Evolutionary conservation across 1,139 yeast genomes (phyloP).

Genomic region (Pichia sorboxylosa): DNA sequence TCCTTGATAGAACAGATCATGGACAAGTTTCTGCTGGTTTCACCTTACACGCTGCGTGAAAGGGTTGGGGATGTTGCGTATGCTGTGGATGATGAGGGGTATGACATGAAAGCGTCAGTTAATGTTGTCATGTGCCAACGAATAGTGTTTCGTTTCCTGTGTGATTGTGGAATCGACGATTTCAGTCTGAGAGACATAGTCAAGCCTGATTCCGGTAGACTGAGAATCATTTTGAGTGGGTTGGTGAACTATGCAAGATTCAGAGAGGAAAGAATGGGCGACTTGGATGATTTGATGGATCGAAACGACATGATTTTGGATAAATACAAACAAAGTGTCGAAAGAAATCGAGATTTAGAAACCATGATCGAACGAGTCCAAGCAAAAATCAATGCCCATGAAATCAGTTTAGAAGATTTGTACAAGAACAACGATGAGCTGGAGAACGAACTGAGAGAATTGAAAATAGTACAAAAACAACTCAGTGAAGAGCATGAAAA

Average conservation of each 20-base stretch:
- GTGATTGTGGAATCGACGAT: slow-evolving; percentile 68
- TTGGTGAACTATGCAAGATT: slow-evolving; percentile 78
- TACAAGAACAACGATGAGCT: slow-evolving; percentile 46
- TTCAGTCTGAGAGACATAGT: slow-evolving; percentile 58
- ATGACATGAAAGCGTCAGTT: slow-evolving; percentile 27
- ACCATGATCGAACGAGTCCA: slow-evolving; percentile 34
- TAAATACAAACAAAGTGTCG: slow-evolving; percentile 27
- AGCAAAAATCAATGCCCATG: slow-evolving; percentile 17
- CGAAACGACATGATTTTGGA: slow-evolving; percentile 42
- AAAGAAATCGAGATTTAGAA: slow-evolving; percentile 31
- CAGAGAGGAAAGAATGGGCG: slow-evolving; percentile 64
- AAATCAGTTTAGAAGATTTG: slow-evolving; percentile 32
- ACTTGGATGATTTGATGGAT: slow-evolving; percentile 50
- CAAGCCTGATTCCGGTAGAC: slow-evolving; percentile 59
- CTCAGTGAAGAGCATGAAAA: slow-evolving; percentile 54
- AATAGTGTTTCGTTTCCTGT: slow-evolving; percentile 50
- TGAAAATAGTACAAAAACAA: slow-evolving; percentile 54
- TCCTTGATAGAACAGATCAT: slow-evolving; percentile 59
- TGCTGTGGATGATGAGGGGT: slow-evolving; percentile 23
- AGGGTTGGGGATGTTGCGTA: slow-evolving; percentile 21
- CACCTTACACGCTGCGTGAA: slow-evolving; percentile 34
- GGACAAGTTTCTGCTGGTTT: slow-evolving; percentile 56
- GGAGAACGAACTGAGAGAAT: slow-evolving; percentile 50
- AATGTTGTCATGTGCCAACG: slow-evolving; percentile 44
- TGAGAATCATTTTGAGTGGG: slow-evolving; percentile 63